Evolutionary conservation across 345 rosid species (phyloP), one percentile per base, ranked within the genome.

Genomic region (Eucalyptus decipiens): DNA sequence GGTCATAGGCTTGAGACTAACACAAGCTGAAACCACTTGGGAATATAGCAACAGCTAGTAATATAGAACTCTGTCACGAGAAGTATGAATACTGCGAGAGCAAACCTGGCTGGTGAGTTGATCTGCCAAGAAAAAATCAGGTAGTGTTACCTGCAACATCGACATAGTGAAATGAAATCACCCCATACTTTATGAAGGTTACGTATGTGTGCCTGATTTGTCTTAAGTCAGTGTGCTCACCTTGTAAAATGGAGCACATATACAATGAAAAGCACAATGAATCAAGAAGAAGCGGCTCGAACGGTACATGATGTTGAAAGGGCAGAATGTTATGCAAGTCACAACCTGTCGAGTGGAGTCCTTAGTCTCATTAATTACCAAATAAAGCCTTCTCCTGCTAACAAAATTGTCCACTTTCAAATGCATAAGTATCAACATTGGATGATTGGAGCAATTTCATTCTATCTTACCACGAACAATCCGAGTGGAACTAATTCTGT

Each of bases 51-150:
- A 32, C 42, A 67, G 80, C 80, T 3, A 16, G 80, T 67, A 67
- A 8, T 67, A 67, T 32, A 32, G 40, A 67, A 62, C 32, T 62
- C 4, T 30, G 69, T 28, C 40, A 32, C 42, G 0, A 32, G 80
- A 30, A 67, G 37, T 32, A 7, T 67, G 42, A 16, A 17, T 32
- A 32, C 80, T 67, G 80, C 4, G 10, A 67, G 42, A 32, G 32
- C 87, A 19, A 65, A 94, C 97, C 94, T 94, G 97, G 89, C 96
- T 93, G 34, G 96, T 91, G 88, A 94, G 88, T 52, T 94, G 92
- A 92, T 95, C 96, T 43, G 93, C 95, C 92, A 95, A 91, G 92
- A 95, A 93, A 87, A 95, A 95, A 92, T 94, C 96, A n/a, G 96
- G 93, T 85, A 93, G 94, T 88, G 90, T 95, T 24, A 95, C 97